Evolutionary conservation across 768 basidiomycete species (phyloP), one percentile per base, ranked within the genome.

Genomic region (Fomitopsis pulvina): DNA sequence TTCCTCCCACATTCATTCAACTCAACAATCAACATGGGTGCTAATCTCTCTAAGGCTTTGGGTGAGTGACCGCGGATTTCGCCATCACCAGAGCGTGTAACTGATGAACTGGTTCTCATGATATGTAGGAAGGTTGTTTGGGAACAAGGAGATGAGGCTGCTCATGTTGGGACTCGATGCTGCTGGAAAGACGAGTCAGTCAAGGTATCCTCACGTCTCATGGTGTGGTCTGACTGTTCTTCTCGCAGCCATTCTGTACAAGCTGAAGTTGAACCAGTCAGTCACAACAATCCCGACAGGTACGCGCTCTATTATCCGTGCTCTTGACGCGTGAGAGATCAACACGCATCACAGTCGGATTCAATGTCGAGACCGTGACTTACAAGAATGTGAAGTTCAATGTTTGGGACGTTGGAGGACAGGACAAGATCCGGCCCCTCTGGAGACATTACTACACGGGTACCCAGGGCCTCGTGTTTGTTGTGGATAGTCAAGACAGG

Each of bases 361-460:
- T 98, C 80, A 98, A 98, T 63, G 95, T 98, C 52, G 95, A 98
- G 71, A 98, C 95, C 3, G 95, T 98, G 47, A 96, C 93, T 41
- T 98, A 98, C 73, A 96, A 96, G 79, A 97, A 98, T 54, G 93
- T 92, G 63, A 90, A 90, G 66, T 92, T 92, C 74, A 92, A 91
- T 57, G 86, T 90, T 6, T 89, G 92, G 92, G 92, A 96, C 64
- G 95, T 98, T 34, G 95, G 95, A 60, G 95, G 95, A n/a, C 95
- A 98, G 71, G 95, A 98, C 75, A 98, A 98, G 79, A 98, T 98
- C 63, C 80, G 95, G 45, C 95, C 95, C 22, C 75, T 98, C 37
- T 98, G 95, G 95, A 79, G 95, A 71, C 95, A 98, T 70, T 98
- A 98, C 70, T 98, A 97, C 73, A 97, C 95, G 11, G 95, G 95